Base-by-base conservation (phyloP, 2,329 filamentous ascomycete species). In the Colletotrichum plurivorum region DNA sequence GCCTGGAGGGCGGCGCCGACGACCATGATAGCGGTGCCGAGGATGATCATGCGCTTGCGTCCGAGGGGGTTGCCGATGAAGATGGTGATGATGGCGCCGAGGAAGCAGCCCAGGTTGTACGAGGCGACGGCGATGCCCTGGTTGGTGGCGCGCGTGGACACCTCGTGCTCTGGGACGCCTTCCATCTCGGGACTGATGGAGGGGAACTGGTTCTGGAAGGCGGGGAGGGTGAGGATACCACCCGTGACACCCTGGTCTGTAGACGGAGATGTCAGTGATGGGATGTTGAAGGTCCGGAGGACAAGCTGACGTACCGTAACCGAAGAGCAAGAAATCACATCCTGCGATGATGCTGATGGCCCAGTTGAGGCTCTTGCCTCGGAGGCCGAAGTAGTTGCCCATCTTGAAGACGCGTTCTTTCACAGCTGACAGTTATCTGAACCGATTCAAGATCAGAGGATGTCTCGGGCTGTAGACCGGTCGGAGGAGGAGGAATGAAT, bases 231-330 rank as follows among this genome's bases (percentile, higher is more conserved):
- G 65, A 95, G 82, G 71, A 95, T 89, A 65, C 90, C 90, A 53
- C 91, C 92, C 85, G 93, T 94, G 10, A 94, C 91, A 76, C 92
- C 90, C 79, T 93, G 91, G 78, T 94, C 92, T 90, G 86, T 1
- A 52, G 13, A 56, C 13, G 12, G 79, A 49, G 79, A 31, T 83
- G 72, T 63, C 18, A 67, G 60, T 46, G 2, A 16, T 13, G 22
- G 1, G 36, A n/a, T 20, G n/a, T 13, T 16, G 2, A 36, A 22
- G 22, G 46, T 6, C n/a, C 45, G 15, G 20, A 18, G 43, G 39
- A 20, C 8, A n/a, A 13, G 12, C n/a, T 16, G 18, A 57, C 79
- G 58, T 78, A 88, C 86, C 86, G 63, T 87, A 88, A 70, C 86
- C 85, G 72, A 88, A 87, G 25, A 88, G 89, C 71, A 93, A 82